phyloP scores from a whole-genome alignment of 2,329 filamentous ascomycete genomes.

The Sphaerulina populicola region DNA sequence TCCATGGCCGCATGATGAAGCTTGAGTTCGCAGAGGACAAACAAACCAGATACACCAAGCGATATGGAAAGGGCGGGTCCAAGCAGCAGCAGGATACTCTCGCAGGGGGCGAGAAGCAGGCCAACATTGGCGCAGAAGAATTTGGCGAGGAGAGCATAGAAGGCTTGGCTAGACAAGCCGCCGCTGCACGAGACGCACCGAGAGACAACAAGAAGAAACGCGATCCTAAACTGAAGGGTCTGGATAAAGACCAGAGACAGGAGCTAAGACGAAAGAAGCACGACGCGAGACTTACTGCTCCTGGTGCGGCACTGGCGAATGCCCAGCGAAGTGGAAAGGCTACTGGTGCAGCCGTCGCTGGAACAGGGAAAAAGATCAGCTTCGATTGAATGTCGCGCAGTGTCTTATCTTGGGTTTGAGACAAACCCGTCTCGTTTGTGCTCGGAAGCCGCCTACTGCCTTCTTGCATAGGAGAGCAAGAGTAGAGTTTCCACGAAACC shows the following conservation, averaged over 20 bases:
- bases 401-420: too few species aligned
- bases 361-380: conserved; percentile 69
- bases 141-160: conserved; percentile 14
- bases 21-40: conserved; percentile 93
- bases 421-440: too few species aligned
- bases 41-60: conserved; percentile 82
- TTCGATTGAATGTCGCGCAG: conserved; percentile 50
- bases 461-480: too few species aligned
- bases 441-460: too few species aligned
- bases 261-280: conserved; percentile 33
- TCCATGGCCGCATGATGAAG: conserved; percentile 71
- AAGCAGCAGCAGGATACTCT: not conserved
- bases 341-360: conserved; percentile 70
- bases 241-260: conserved; percentile 29
- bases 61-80: conserved; percentile 61
- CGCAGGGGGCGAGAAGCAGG: conserved; percentile 9
- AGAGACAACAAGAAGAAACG: conserved; percentile 24
- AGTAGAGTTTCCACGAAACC: too few species aligned
- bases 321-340: conserved; percentile 47
- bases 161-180: conserved; percentile 14
- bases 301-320: conserved; percentile 39
- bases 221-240: conserved; percentile 26
- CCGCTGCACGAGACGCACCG: conserved; percentile 17
- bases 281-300: conserved; percentile 40
- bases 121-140: conserved; percentile 44